phyloP scores from a whole-genome alignment of 768 basidiomycete species.

The Vararia minispora region DNA sequence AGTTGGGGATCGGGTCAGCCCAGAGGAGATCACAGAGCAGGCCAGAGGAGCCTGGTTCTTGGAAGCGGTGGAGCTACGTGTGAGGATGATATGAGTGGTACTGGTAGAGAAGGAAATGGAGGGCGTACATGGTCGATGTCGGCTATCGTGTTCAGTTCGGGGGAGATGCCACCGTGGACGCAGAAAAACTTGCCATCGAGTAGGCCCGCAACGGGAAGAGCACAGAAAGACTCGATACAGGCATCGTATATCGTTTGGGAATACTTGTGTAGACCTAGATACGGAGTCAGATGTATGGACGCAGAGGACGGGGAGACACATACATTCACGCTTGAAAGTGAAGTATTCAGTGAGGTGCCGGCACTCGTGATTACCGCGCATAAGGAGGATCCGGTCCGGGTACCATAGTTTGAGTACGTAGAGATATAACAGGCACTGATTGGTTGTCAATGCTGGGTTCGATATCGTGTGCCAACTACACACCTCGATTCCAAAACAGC shows the following conservation, averaged over 20 bases:
- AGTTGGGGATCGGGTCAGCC: conserved; percentile 88
- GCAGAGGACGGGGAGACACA: conserved; percentile 19
- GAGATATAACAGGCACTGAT: conserved; percentile 43
- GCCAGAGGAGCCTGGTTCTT: conserved; percentile 88
- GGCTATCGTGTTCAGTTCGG: conserved; percentile 67
- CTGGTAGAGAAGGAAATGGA: conserved; percentile 6
- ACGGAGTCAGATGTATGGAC: not conserved
- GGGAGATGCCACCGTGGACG: conserved; percentile 93
- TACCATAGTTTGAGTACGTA: conserved; percentile 57
- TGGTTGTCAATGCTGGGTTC: not conserved
- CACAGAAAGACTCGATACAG: conserved; percentile 82
- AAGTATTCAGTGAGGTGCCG: conserved; percentile 57
- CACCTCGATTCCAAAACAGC: conserved; percentile 73
- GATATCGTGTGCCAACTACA: conserved; percentile 8
- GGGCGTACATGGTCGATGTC: conserved; percentile 53
- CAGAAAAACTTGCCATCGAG: conserved; percentile 96
- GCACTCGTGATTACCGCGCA: conserved; percentile 59
- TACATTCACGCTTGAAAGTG: conserved; percentile 96
- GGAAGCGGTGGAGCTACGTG: conserved; percentile 75
- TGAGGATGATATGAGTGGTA: conserved; percentile 2
- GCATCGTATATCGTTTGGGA: conserved; percentile 81
- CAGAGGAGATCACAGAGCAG: conserved; percentile 92
- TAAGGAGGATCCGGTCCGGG: conserved; percentile 46
- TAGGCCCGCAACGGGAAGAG: conserved; percentile 81
- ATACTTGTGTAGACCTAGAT: conserved; percentile 81